Evolutionary conservation across 2,329 filamentous ascomycete genomes (phyloP).

Genomic region (Thielaviopsis punctulata): DNA sequence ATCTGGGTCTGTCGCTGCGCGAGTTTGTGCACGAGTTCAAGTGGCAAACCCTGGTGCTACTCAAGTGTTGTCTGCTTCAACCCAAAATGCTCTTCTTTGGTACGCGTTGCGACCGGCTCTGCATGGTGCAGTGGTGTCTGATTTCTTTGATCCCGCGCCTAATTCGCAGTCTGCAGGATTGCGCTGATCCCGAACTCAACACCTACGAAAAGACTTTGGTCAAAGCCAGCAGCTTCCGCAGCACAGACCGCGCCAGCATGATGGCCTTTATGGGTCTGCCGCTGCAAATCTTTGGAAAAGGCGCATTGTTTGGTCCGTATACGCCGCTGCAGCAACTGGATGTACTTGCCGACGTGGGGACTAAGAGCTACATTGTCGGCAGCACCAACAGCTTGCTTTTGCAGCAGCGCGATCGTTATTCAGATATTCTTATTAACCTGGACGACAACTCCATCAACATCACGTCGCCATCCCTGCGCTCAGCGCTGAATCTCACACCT

Average conservation of each 20-base stretch:
- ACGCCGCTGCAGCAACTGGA: conserved; percentile 93
- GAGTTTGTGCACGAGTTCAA: conserved; percentile 90
- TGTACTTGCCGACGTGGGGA: conserved; percentile 78
- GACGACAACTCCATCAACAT: conserved; percentile 79
- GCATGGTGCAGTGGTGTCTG: conserved; percentile 96
- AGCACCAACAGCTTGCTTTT: conserved; percentile 89
- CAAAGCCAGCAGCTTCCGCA: conserved; percentile 70
- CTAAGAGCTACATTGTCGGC: conserved; percentile 93
- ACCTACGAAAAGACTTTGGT: conserved; percentile 58
- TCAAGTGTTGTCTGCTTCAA: conserved; percentile 87
- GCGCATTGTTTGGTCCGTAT: conserved; percentile 89
- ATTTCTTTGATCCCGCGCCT: conserved; percentile 90
- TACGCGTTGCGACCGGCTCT: conserved; percentile 84
- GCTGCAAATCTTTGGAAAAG: conserved; percentile 88
- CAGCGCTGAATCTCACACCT: conserved; percentile 60
- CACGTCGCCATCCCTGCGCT: conserved; percentile 59
- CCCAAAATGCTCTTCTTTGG: conserved; percentile 99
- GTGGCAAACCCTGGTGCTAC: conserved; percentile 80
- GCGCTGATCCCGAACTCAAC: conserved; percentile 83
- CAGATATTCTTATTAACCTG: conserved; percentile 89
- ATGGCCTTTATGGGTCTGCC: conserved; percentile 89
- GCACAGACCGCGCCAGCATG: conserved; percentile 79
- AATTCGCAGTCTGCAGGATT: conserved; percentile 81
- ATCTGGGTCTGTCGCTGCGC: conserved; percentile 72
- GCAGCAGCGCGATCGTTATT: conserved; percentile 89